Conservation (phyloP, 2,329 filamentous ascomycete species). For the Plenodomus tracheiphilus region DNA sequence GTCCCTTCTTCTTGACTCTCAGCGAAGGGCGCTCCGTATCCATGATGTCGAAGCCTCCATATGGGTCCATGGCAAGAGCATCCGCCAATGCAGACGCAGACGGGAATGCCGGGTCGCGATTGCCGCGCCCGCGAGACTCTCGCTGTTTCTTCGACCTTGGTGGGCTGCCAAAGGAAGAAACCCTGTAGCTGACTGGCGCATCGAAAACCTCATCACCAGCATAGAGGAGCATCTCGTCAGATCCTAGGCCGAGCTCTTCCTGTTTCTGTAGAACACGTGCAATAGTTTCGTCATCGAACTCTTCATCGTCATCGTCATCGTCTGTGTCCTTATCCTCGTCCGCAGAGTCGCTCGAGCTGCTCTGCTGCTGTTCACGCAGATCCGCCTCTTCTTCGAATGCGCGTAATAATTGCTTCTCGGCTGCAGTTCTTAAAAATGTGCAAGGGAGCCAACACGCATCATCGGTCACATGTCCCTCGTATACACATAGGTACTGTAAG, state of each 20-base stretch:
- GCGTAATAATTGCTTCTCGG: slow-evolving; percentile 32
- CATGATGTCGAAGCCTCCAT: slow-evolving; percentile 81
- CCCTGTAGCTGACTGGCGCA: slow-evolving; percentile 28
- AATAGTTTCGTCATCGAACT: slow-evolving; percentile 63
- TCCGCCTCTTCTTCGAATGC: slow-evolving; percentile 28
- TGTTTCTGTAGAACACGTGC: slow-evolving; percentile 65
- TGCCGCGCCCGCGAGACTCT: slow-evolving; percentile 17
- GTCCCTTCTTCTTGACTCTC: slow-evolving; percentile 66
- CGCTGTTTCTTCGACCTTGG: slow-evolving; percentile 33
- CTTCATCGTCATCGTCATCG: slow-evolving; percentile 46
- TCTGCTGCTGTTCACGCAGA: slow-evolving; percentile 18
- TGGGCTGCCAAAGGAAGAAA: slow-evolving; percentile 16
- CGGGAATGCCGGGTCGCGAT: slow-evolving; percentile 49
- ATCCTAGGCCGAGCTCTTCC: slow-evolving; percentile 64
- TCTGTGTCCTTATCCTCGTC: slow-evolving; percentile 34
- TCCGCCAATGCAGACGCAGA: slow-evolving; percentile 61
- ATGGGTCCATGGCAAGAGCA: slow-evolving; percentile 60
- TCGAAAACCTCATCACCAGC: slow-evolving; percentile 51
- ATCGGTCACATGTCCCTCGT: slow-evolving; percentile 48
- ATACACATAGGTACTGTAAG: slow-evolving; percentile 57
- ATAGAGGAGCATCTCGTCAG: slow-evolving; percentile 62
- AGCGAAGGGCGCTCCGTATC: slow-evolving; percentile 75
- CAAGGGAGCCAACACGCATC: slow-evolving; percentile 56
- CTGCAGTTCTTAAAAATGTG: slow-evolving; percentile 23
- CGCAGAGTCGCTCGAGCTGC: slow-evolving; percentile 22